A percentile compares a stretch with the other conserved stretches of the same genome.
Evolutionary conservation across 805 yeast species (phyloP).

Genomic region (Candida odintsovae): DNA sequence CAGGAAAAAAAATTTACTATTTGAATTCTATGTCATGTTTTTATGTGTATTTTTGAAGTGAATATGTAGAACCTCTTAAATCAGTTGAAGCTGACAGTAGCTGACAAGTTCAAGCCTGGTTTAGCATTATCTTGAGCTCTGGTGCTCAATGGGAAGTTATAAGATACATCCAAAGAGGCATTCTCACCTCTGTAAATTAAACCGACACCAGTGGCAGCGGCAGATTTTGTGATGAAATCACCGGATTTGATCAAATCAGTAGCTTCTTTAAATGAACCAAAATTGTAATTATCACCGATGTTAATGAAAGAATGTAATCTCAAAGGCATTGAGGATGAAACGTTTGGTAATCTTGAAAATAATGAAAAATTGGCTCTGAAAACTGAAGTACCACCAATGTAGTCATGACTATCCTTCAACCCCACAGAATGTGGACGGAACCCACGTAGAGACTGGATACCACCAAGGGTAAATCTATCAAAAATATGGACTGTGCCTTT

Average conservation of each 20-base stretch:
- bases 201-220: slow-evolving; percentile 47
- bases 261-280: slow-evolving; percentile 13
- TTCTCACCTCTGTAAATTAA: slow-evolving; percentile 45
- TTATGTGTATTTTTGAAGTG: neutral
- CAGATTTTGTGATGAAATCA: slow-evolving; percentile 27
- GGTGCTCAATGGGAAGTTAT: slow-evolving; percentile 47
- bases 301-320: slow-evolving; percentile 56
- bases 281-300: slow-evolving; percentile 45
- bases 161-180: slow-evolving; percentile 50
- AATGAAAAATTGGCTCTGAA: slow-evolving; percentile 45
- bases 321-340: slow-evolving; percentile 38
- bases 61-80: neutral
- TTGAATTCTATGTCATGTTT: neutral
- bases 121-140: slow-evolving; percentile 38
- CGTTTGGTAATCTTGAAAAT: slow-evolving; percentile 49
- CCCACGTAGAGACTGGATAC: slow-evolving; percentile 55
- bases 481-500: slow-evolving; percentile 44
- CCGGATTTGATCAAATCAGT: slow-evolving; percentile 15
- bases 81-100: slow-evolving; percentile 36
- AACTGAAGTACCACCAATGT: slow-evolving; percentile 52
- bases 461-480: slow-evolving; percentile 75
- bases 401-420: slow-evolving; percentile 37
- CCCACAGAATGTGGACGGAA: slow-evolving; percentile 59
- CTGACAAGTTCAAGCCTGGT: slow-evolving; percentile 53
- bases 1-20: too few relatives aligned